phyloP scores from a whole-genome alignment of 1,284 basidiomycete genomes.

The Rhizopogon parksii region DNA sequence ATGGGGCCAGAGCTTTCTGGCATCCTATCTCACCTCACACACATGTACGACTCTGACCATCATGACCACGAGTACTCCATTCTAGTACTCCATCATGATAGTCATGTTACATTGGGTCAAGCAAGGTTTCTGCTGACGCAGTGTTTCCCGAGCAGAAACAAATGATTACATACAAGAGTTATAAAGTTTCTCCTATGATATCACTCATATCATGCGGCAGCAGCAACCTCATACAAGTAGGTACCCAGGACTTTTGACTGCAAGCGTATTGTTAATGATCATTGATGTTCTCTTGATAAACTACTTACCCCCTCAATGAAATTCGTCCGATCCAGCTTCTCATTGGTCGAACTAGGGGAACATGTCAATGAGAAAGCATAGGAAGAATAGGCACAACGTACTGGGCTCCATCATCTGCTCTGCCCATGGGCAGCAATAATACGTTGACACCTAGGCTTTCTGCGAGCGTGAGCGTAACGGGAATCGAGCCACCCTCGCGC shows the following conservation, averaged over 20 bases:
- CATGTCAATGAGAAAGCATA: conserved; percentile 1
- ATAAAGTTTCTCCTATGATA: not conserved
- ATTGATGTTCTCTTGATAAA: not conserved
- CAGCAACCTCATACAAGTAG: conserved; percentile 77
- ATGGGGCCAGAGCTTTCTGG: too few species aligned
- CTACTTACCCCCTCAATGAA: conserved; percentile 79
- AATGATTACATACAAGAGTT: not conserved
- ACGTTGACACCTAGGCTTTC: conserved; percentile 81
- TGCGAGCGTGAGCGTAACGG: conserved; percentile 93
- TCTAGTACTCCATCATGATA: too few species aligned
- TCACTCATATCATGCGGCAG: conserved; percentile 12
- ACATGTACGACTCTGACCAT: too few species aligned
- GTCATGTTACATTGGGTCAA: too few species aligned
- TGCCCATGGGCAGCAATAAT: conserved; percentile 85
- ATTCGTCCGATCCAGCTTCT: conserved; percentile 92
- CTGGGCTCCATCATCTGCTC: conserved; percentile 93
- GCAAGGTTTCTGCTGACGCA: too few species aligned
- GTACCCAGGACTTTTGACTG: conserved; percentile 75
- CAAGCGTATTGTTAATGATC: conserved; percentile 6
- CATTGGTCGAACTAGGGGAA: conserved; percentile 75
- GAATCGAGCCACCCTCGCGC: conserved; percentile 94
- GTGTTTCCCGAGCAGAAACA: too few species aligned
- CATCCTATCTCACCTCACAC: too few species aligned
- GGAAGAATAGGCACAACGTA: conserved; percentile 33
- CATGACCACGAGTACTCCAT: too few species aligned